phyloP scores from a whole-genome alignment of 139 green algal species.

The Chlamydomonas schloesseri region DNA sequence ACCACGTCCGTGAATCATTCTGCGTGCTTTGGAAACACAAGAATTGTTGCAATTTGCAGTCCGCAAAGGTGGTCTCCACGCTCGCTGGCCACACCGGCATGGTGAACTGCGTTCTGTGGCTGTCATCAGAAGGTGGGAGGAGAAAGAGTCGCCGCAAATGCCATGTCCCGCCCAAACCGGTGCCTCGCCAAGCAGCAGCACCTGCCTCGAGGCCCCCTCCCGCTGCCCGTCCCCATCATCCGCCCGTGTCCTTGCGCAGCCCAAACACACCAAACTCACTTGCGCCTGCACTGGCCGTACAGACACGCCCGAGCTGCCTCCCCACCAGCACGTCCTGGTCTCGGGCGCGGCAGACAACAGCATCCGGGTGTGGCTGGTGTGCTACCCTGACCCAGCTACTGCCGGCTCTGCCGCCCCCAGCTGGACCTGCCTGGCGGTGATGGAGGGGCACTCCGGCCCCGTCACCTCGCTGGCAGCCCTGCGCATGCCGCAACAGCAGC shows the following conservation, averaged over 20 bases:
- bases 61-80: conserved; percentile 60
- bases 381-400: not conserved
- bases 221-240: not conserved
- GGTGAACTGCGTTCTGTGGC: conserved; percentile 87
- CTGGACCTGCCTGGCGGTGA: conserved; percentile 54
- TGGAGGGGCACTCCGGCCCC: conserved; percentile 65
- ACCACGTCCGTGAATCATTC: no score
- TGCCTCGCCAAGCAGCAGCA: no score
- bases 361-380: conserved; percentile 73
- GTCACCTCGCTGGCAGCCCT: conserved; percentile 67
- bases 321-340: conserved; percentile 47
- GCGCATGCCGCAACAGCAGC: conserved; percentile 16
- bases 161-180: not conserved
- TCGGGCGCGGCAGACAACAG: conserved; percentile 72
- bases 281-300: not conserved
- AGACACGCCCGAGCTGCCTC: conserved; percentile 2
- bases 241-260: no score
- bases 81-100: conserved; percentile 79
- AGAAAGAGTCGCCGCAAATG: not conserved
- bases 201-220: not conserved
- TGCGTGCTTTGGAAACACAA: no score
- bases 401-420: not conserved
- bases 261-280: not conserved
- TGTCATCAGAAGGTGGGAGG: conserved; percentile 55
- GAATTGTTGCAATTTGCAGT: conserved; percentile 60